A percentile compares a stretch with the other conserved stretches of the same genome.
phyloP scores from a whole-genome alignment of 2,329 filamentous ascomycete genomes.

The Tolypocladium pustulatum region DNA sequence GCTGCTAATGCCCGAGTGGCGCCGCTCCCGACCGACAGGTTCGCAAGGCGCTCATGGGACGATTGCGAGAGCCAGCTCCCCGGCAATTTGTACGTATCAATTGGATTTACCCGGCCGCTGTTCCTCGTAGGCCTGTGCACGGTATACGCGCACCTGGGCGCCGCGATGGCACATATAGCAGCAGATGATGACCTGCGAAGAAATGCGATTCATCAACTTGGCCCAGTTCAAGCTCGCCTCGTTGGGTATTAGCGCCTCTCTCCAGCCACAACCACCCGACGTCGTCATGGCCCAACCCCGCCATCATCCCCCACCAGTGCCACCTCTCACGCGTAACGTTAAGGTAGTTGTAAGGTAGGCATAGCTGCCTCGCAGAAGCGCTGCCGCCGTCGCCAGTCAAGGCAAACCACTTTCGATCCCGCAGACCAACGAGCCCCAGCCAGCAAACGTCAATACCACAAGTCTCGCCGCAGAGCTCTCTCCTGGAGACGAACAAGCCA shows the following conservation, averaged over 20 bases:
- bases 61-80: not conserved
- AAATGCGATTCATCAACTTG: not conserved
- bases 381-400: not conserved
- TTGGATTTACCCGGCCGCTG: not conserved
- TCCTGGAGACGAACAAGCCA: not conserved
- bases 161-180: not conserved
- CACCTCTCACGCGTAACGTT: not conserved
- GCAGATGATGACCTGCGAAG: not conserved
- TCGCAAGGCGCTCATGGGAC: not conserved
- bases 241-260: not conserved
- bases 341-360: not conserved
- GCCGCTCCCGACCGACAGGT: not conserved
- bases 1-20: not conserved
- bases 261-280: not conserved
- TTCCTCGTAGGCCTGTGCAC: not conserved
- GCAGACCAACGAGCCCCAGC: not conserved
- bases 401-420: not conserved
- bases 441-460: not conserved
- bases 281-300: not conserved
- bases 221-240: not conserved
- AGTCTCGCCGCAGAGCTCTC: not conserved
- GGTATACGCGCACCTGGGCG: too few relatives aligned
- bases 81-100: not conserved
- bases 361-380: not conserved
- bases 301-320: not conserved